Conservation (phyloP, 1,284 basidiomycete genomes). For the Ustilago hordei region DNA sequence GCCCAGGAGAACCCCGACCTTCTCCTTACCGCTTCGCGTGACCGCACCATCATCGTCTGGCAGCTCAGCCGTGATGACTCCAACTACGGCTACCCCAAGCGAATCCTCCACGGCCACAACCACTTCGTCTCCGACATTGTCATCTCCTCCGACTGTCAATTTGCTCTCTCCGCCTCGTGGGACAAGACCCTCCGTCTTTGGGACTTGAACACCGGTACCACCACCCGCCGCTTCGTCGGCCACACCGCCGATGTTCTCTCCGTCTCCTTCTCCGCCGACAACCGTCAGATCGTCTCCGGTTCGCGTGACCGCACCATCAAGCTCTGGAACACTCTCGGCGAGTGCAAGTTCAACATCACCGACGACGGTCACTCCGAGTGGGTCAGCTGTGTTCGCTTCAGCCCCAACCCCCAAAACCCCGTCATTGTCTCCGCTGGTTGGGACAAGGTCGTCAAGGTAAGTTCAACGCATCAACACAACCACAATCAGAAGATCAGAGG, state of each 20-base stretch:
- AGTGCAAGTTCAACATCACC: slow-evolving; percentile 99
- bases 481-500: slow-evolving; percentile 1
- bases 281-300: slow-evolving; percentile 92
- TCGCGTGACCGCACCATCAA: slow-evolving; percentile 97
- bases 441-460: slow-evolving; percentile 99
- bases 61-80: slow-evolving; percentile 92
- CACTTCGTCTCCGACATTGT: slow-evolving; percentile 99
- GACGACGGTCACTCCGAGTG: slow-evolving; percentile 85
- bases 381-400: slow-evolving; percentile 99
- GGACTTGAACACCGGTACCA: slow-evolving; percentile 73
- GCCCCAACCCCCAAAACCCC: slow-evolving; percentile 96
- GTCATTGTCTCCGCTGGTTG: slow-evolving; percentile 99
- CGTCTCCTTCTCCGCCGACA: slow-evolving; percentile 69
- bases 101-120: slow-evolving; percentile 98
- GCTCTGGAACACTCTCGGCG: slow-evolving; percentile 99
- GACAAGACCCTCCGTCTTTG: slow-evolving; percentile 99
- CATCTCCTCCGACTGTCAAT: slow-evolving; percentile 89
- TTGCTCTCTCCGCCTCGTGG: slow-evolving; percentile 99
- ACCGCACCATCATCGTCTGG: slow-evolving; percentile 99
- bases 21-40: slow-evolving; percentile 96
- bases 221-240: slow-evolving; percentile 84
- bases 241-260: slow-evolving; percentile 98
- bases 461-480: slow-evolving; percentile 60
- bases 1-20: slow-evolving; percentile 96
- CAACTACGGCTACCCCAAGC: slow-evolving; percentile 75